phyloP scores from a whole-genome alignment of 768 basidiomycete genomes.

The Kwoniella dejecticola region DNA sequence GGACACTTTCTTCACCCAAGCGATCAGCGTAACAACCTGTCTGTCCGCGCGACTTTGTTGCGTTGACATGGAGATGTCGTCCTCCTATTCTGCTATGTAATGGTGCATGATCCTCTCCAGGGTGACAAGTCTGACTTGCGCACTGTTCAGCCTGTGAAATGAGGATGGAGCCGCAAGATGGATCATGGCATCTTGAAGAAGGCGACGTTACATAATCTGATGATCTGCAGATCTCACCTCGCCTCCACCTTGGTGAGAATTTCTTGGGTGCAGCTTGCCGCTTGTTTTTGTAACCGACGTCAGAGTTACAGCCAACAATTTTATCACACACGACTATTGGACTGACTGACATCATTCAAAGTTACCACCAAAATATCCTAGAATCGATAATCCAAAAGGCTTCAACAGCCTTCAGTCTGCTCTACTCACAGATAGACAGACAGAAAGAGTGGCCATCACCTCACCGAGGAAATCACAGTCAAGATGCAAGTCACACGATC shows the following conservation, averaged over 20 bases:
- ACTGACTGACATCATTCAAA: background rate
- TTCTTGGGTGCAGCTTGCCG: background rate
- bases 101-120: too few relatives aligned
- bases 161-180: too few relatives aligned
- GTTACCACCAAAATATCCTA: background rate
- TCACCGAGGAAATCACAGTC: background rate
- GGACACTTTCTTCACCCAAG: too few relatives aligned
- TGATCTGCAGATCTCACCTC: slow-evolving; percentile 3
- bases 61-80: too few relatives aligned
- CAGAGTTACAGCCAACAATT: background rate
- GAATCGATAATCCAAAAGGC: background rate
- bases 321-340: background rate
- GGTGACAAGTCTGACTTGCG: too few relatives aligned
- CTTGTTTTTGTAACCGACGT: background rate
- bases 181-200: too few relatives aligned
- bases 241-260: background rate
- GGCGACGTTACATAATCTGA: background rate
- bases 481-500: slow-evolving; percentile 28
- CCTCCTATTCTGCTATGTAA: too few relatives aligned
- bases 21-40: too few relatives aligned
- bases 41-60: too few relatives aligned
- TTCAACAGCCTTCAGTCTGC: slow-evolving; percentile 2
- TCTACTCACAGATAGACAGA: background rate
- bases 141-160: too few relatives aligned
- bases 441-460: too few relatives aligned